Evolutionary conservation across 1,139 yeast species (phyloP).

Genomic region (Yamadazyma triangularis): DNA sequence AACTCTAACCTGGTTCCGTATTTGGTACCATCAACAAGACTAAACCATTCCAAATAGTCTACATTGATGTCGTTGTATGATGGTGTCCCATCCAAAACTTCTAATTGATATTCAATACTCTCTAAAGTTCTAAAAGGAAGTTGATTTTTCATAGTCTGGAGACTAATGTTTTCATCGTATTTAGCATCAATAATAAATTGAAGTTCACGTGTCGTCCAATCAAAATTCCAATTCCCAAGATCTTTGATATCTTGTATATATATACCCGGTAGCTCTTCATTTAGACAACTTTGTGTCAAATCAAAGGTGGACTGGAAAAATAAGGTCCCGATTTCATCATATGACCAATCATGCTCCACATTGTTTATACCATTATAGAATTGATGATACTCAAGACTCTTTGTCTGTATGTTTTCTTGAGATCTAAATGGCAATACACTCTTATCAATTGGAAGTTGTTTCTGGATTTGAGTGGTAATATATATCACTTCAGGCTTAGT

Average conservation of each 20-base stretch:
- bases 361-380: too few relatives aligned
- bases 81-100: too few relatives aligned
- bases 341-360: conserved; percentile 5
- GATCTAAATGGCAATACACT: conserved; percentile 8
- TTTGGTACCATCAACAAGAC: too few relatives aligned
- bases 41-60: too few relatives aligned
- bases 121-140: conserved; percentile 3
- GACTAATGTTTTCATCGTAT: neutral
- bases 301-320: conserved; percentile 6
- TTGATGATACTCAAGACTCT: too few relatives aligned
- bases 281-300: conserved; percentile 11
- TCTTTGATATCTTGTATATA: conserved; percentile 7
- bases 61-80: too few relatives aligned
- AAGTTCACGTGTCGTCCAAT: conserved; percentile 11
- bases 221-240: neutral
- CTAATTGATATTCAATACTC: conserved; percentile 4
- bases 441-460: neutral
- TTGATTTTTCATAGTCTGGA: neutral
- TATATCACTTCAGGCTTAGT: conserved; percentile 10
- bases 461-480: conserved; percentile 4
- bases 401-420: conserved; percentile 1
- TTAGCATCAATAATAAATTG: conserved; percentile 8
- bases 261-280: conserved; percentile 13
- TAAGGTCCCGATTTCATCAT: conserved; percentile 2
- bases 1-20: conserved; percentile 8